Base-by-base conservation (phyloP, 2,329 filamentous ascomycete genomes). In the Alternaria dauci region DNA sequence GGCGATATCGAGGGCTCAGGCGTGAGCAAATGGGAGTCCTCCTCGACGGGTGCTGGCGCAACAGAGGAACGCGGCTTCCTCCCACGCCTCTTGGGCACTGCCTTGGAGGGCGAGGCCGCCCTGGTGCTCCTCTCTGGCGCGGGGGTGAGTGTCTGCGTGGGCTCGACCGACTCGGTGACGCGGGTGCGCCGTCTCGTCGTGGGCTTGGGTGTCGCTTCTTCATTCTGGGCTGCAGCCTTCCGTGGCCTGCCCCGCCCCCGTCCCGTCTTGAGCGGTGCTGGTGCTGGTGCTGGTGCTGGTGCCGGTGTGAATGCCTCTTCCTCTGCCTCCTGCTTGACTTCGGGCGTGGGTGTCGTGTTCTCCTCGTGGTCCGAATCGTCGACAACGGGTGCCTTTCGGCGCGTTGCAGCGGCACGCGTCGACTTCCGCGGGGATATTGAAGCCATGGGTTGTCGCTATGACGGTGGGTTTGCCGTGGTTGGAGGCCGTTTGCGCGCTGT, bases 331-430 rank as follows among this genome's bases (percentile, higher is more conserved):
- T 87, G 82, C 61, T 86, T 84, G 71, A 87, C 83, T 39, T 71
- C 65, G 16, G 69, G 67, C 63, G 85, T 82, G 70, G 86, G 82
- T 39, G 84, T 79, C 55, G 87, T 83, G 65, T 91, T 88, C 58
- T 93, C 91, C 59, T 96, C 92, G 42, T 94, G 92, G 25, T 88
- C 86, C 20, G 87, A 84, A 8, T 89, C 93, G 67, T 96, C 93
- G 61, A 94, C 82, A 48, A 96, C 85, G 52, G 90, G 87, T 18
- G 72, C 72, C 70, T 89, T 91, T 71, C 90, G 88, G 74, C 92
- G 87, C 53, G 90, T 79, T 43, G 85, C 84, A 51, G 83, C 85
- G 57, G 88, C 84, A 74, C 89, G 84, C 57, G 86, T 85, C 11
- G 88, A 85, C 67, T 89, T 83, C 46, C 84, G 79, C 34, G 83